phyloP scores from a whole-genome alignment of 2,329 filamentous ascomycete species.

The Hymenoscyphus linearis region DNA sequence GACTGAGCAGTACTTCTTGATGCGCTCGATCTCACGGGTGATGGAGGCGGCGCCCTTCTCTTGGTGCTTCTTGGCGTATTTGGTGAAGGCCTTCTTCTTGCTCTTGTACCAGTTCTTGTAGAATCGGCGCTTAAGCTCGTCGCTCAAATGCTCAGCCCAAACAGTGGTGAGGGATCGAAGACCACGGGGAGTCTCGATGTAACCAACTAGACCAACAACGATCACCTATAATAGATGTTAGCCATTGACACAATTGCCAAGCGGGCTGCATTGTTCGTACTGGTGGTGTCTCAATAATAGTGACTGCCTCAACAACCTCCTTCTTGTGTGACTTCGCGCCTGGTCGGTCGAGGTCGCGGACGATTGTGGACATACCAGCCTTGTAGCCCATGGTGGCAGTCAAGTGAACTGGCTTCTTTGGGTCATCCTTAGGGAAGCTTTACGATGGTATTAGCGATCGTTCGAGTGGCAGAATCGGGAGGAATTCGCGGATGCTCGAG shows the following conservation, averaged over 20 bases:
- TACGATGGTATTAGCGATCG: slow-evolving; percentile 20
- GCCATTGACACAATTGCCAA: slow-evolving; percentile 67
- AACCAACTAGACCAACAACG: slow-evolving; percentile 98
- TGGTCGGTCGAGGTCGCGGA: slow-evolving; percentile 91
- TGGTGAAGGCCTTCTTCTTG: slow-evolving; percentile 99
- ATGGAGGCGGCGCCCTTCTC: slow-evolving; percentile 86
- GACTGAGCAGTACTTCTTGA: slow-evolving; percentile 99
- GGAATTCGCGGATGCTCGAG: neutral
- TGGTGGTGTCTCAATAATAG: slow-evolving; percentile 87
- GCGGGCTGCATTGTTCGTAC: slow-evolving; percentile 85
- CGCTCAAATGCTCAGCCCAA: slow-evolving; percentile 98
- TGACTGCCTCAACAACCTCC: slow-evolving; percentile 86
- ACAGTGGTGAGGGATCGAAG: slow-evolving; percentile 99
- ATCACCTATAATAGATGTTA: slow-evolving; percentile 83
- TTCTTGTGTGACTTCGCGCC: slow-evolving; percentile 99
- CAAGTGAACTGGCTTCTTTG: slow-evolving; percentile 98
- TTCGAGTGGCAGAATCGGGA: neutral
- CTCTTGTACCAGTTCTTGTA: slow-evolving; percentile 99
- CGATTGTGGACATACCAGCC: slow-evolving; percentile 99
- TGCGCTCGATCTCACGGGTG: slow-evolving; percentile 97
- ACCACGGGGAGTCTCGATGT: slow-evolving; percentile 99
- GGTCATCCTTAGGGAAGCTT: slow-evolving; percentile 98
- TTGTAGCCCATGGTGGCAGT: slow-evolving; percentile 99
- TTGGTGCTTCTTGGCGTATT: slow-evolving; percentile 99
- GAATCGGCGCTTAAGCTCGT: slow-evolving; percentile 99